phyloP scores from a whole-genome alignment of 345 rosid genomes.

The Aethionema arabicum region DNA sequence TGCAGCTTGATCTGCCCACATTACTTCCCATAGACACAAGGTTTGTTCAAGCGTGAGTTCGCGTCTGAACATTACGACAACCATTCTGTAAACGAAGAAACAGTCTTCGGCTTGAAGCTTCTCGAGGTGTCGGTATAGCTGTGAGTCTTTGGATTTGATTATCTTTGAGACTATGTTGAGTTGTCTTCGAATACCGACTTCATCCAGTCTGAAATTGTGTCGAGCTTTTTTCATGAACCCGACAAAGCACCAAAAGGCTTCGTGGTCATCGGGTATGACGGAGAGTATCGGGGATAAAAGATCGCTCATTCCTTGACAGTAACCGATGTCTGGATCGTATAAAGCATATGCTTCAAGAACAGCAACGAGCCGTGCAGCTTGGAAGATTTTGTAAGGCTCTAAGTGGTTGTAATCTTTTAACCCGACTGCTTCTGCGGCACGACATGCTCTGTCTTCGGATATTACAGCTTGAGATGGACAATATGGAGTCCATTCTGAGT shows the following conservation, averaged over 20 bases:
- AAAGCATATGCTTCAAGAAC: slow-evolving; percentile 95
- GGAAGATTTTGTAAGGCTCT: slow-evolving; percentile 80
- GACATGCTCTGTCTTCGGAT: slow-evolving; percentile 63
- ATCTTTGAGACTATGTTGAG: slow-evolving; percentile 87
- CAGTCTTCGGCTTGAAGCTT: slow-evolving; percentile 96
- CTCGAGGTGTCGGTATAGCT: slow-evolving; percentile 79
- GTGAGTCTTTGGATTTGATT: slow-evolving; percentile 83
- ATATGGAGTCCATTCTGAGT: slow-evolving; percentile 72
- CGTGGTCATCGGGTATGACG: slow-evolving; percentile 79
- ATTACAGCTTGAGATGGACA: slow-evolving; percentile 61
- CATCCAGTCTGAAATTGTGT: slow-evolving; percentile 94
- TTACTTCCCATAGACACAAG: slow-evolving; percentile 89
- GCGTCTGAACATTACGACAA: slow-evolving; percentile 88
- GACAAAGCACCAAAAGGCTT: slow-evolving; percentile 96
- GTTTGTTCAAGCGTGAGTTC: slow-evolving; percentile 93
- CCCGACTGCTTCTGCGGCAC: slow-evolving; percentile 79
- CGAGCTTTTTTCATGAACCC: slow-evolving; percentile 97
- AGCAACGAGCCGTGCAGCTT: slow-evolving; percentile 88
- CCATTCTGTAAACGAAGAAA: slow-evolving; percentile 98
- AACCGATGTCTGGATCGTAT: slow-evolving; percentile 91
- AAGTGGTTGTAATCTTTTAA: slow-evolving; percentile 81
- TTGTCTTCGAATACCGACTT: slow-evolving; percentile 90
- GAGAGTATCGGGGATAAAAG: slow-evolving; percentile 84
- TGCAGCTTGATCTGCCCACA: slow-evolving; percentile 99
- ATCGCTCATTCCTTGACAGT: slow-evolving; percentile 99